Base-by-base conservation (phyloP, 1,139 yeast species). In the Debaryomyces robertsiae region DNA sequence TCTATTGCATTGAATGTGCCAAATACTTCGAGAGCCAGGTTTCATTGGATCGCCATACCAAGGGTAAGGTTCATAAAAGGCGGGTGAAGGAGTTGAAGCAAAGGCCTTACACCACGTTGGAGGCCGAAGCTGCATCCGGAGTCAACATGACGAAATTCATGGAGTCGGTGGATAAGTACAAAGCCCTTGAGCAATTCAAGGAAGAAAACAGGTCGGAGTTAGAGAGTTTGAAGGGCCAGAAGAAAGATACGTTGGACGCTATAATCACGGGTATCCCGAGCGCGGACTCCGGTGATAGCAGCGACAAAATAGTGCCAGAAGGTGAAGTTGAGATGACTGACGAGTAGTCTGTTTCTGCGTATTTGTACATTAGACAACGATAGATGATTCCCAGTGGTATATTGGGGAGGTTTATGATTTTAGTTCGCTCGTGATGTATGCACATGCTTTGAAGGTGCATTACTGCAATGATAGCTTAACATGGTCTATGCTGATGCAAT, bases 1-100 rank as follows among this genome's bases (percentile, higher is more conserved):
- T 81, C 64, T 93, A 89, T 63, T 93, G 98, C 65, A 77, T 93
- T 43, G 95, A 90, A 50, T 93, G 98, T 73, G 95, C 95, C 40
- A 87, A 84, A 63, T 89, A 93, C 63, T 89, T 81, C 57, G 97
- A 91, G 58, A 83, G 83, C 45, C 91, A 85, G 41, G 61, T 66
- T 31, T 86, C 95, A 10, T 72, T 87, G 46, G 81, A 80, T 49
- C 75, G 83, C 18, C 98, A 93, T 65, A 67, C 75, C 49, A 79
- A 80, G 54, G 77, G 85, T 7, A 90, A 90, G 59, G 76, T 83
- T 7, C 98, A 93, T 64, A 90, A 86, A 62, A 78, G 98, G 65
- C 75, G 96, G 57, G 84, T 86, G 24, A 87, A 82, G 63, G 85
- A 82, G 39, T 69, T 93, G 51, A 79, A 76, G 43, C 81, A 75